A percentile compares a stretch with the other conserved stretches of the same genome.
Evolutionary conservation across 2,329 filamentous ascomycete species (phyloP).

Genomic region (Thermoascus crustaceus): DNA sequence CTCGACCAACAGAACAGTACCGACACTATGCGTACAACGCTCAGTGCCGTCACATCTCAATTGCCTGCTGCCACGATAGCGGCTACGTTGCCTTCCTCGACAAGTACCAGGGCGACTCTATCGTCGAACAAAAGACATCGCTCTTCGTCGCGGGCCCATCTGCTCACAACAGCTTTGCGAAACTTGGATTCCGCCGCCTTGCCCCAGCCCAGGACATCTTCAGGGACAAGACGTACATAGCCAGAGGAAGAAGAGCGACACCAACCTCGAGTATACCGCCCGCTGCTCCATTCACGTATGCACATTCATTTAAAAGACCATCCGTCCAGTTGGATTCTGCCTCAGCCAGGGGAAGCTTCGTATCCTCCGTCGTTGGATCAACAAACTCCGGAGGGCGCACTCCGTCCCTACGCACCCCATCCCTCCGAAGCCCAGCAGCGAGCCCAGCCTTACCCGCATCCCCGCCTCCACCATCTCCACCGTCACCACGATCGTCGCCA

Average conservation of each 20-base stretch:
- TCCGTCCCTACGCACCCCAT: too few relatives aligned
- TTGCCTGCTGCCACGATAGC: conserved; percentile 51
- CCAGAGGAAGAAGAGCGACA: neutral
- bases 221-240: neutral
- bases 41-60: conserved; percentile 52
- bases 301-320: too few relatives aligned
- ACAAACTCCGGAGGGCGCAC: too few relatives aligned
- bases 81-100: conserved; percentile 47
- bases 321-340: too few relatives aligned
- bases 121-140: neutral
- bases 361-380: too few relatives aligned
- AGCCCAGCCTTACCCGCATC: too few relatives aligned
- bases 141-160: neutral
- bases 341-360: too few relatives aligned
- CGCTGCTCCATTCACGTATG: too few relatives aligned
- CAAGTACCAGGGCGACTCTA: conserved; percentile 28
- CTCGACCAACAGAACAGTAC: neutral
- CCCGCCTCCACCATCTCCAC: too few relatives aligned
- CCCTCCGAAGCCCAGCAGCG: too few relatives aligned
- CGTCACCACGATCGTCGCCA: too few relatives aligned
- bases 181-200: neutral
- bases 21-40: conserved; percentile 40
- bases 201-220: neutral
- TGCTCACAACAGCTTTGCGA: neutral
- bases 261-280: neutral